phyloP scores from a whole-genome alignment of 495 filamentous ascomycete genomes.

The Aspergillus ellipticus region DNA sequence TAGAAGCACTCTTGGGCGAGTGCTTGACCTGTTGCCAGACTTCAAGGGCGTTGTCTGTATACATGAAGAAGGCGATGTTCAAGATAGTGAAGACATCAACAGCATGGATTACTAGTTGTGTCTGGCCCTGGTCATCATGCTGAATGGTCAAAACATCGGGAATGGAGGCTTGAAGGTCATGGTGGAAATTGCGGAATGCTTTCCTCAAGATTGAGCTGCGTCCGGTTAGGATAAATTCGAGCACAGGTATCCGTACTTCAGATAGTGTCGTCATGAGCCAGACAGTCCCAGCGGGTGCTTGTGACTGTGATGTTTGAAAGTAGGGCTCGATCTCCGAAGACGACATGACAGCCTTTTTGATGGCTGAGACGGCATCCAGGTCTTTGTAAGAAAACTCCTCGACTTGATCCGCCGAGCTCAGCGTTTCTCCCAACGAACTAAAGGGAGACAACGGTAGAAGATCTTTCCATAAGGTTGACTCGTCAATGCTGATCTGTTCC shows the following conservation, averaged over 20 bases:
- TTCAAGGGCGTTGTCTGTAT: constrained; percentile 75
- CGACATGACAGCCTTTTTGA: constrained; percentile 46
- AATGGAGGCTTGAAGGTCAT: constrained; percentile 38
- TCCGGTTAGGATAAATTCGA: constrained; percentile 72
- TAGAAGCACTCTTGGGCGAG: constrained; percentile 55
- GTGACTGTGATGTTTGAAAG: constrained; percentile 29
- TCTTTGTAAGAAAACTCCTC: constrained; percentile 15
- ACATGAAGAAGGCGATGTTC: constrained; percentile 75
- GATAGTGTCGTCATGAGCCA: constrained; percentile 56
- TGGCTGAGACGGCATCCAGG: constrained; percentile 23
- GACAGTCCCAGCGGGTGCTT: constrained; percentile 31
- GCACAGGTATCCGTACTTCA: constrained; percentile 69
- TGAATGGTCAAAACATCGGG: constrained; percentile 61
- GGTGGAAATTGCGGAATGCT: constrained; percentile 52
- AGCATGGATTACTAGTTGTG: constrained; percentile 56
- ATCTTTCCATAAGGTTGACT: constrained; percentile 69
- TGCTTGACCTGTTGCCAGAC: constrained; percentile 74
- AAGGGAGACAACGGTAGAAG: constrained; percentile 67
- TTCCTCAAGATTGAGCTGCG: constrained; percentile 67
- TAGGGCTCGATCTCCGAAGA: constrained; percentile 56
- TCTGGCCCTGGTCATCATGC: constrained; percentile 43
- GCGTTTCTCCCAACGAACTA: constrained; percentile 14
- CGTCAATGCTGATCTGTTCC: constrained; percentile 64
- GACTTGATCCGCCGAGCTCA: constrained; percentile 5
- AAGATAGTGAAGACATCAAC: constrained; percentile 72